A percentile compares a stretch with the other conserved stretches of the same genome.
Conservation (phyloP, 768 basidiomycete species). For the Neoboletus subvelutipes region DNA sequence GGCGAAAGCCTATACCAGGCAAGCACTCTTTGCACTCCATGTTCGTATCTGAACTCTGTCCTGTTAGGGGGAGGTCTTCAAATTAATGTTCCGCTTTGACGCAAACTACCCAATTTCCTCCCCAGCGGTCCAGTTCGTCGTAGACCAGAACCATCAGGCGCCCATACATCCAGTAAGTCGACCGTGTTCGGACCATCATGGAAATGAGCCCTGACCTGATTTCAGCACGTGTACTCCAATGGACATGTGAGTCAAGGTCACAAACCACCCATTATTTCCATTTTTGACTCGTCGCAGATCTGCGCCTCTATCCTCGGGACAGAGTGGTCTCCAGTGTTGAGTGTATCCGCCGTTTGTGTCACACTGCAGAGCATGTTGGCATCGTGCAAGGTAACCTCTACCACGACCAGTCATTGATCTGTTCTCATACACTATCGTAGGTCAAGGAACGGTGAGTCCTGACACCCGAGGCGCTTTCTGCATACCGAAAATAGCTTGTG, state of each 20-base stretch:
- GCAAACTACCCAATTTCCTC: slow-evolving; percentile 81
- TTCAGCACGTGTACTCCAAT: slow-evolving; percentile 83
- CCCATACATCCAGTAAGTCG: slow-evolving; percentile 75
- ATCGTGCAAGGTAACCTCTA: slow-evolving; percentile 72
- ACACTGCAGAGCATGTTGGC: slow-evolving; percentile 93
- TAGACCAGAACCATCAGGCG: slow-evolving; percentile 59
- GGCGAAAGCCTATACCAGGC: slow-evolving; percentile 82
- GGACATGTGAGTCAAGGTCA: slow-evolving; percentile 58
- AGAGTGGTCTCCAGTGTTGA: slow-evolving; percentile 90
- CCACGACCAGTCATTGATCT: not conserved
- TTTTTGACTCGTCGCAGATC: slow-evolving; percentile 49
- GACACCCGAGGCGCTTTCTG: not conserved
- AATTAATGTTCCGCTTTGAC: slow-evolving; percentile 81
- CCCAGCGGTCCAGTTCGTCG: slow-evolving; percentile 84
- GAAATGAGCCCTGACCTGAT: slow-evolving; percentile 11
- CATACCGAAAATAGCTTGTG: slow-evolving; percentile 6
- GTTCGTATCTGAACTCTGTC: slow-evolving; percentile 1
- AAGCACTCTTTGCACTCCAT: slow-evolving; percentile 8
- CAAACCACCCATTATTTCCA: slow-evolving; percentile 8
- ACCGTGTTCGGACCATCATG: not conserved
- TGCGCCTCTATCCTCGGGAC: slow-evolving; percentile 88
- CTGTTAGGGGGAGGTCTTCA: slow-evolving; percentile 71
- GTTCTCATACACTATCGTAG: slow-evolving; percentile 29
- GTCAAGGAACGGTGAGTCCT: slow-evolving; percentile 61
- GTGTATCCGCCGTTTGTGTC: slow-evolving; percentile 76